Percentiles rank a stretch among this genome's conserved stretches.
These are phyloP conservation scores for Aspergillus brasiliensis DNA, from an alignment of 2,329 filamentous ascomycete species.

Conservation along the genomic window DNA sequence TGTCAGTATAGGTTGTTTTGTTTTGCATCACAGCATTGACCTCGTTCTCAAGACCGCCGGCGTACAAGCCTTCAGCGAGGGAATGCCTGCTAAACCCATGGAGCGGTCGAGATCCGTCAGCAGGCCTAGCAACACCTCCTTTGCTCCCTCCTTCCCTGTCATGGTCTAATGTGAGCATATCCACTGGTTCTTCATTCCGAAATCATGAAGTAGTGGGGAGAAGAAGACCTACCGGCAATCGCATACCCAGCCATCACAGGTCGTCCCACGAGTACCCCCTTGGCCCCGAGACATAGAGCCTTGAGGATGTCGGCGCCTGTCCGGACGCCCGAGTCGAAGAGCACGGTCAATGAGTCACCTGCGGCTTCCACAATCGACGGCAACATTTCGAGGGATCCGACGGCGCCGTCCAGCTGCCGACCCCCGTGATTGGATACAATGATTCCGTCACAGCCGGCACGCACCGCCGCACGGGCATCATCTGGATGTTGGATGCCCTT, in stretches of 20 bases:
- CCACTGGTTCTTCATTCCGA: too few species aligned
- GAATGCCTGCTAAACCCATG: too few species aligned
- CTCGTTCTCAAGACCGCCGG: too few species aligned
- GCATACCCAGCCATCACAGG: slow-evolving; percentile 63
- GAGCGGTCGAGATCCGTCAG: too few species aligned
- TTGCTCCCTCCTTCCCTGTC: too few species aligned
- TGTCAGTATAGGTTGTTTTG: too few species aligned
- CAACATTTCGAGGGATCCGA: slow-evolving; percentile 62
- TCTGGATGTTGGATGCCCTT: slow-evolving; percentile 70
- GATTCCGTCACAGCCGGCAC: slow-evolving; percentile 66
- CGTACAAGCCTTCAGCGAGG: too few species aligned
- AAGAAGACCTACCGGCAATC: background rate
- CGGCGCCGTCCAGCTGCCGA: slow-evolving; percentile 63
- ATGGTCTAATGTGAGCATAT: too few species aligned
- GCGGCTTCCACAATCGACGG: slow-evolving; percentile 60
- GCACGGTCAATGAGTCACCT: slow-evolving; percentile 55
- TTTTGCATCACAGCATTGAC: too few species aligned
- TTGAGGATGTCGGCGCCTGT: slow-evolving; percentile 62
- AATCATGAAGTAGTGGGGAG: too few species aligned
- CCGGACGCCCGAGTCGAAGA: slow-evolving; percentile 63
- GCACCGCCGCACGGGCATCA: slow-evolving; percentile 63
- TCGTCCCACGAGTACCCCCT: slow-evolving; percentile 63
- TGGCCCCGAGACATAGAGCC: slow-evolving; percentile 62
- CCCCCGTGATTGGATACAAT: slow-evolving; percentile 73
- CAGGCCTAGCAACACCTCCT: too few species aligned